Evolutionary conservation across 345 rosid genomes (phyloP).

Genomic region (Aquilaria yunnanensis): DNA sequence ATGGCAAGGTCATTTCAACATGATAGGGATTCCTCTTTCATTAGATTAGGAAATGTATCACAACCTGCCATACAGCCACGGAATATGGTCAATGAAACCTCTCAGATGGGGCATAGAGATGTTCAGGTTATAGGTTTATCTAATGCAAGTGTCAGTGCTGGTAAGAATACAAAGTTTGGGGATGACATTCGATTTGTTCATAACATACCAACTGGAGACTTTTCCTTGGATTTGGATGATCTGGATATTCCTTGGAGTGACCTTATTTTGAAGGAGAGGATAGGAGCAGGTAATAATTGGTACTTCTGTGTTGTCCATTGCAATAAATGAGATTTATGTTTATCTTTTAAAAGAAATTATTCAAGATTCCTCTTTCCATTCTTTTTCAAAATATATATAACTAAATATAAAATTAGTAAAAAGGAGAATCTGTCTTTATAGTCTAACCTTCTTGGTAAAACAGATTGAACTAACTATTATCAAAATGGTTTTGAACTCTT

Average conservation of each 20-base stretch:
- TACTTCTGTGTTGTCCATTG: not conserved
- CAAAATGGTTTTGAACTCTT: too few relatives aligned
- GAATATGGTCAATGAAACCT: constrained; percentile 31
- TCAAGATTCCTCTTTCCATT: too few relatives aligned
- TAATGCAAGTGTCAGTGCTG: constrained; percentile 26
- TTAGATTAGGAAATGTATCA: constrained; percentile 26
- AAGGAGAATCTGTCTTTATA: too few relatives aligned
- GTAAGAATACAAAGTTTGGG: constrained; percentile 31
- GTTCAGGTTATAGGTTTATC: constrained; percentile 21
- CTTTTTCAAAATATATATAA: too few relatives aligned
- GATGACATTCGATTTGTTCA: constrained; percentile 37
- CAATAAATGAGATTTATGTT: too few relatives aligned
- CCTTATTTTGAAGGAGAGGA: constrained; percentile 81
- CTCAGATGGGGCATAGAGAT: constrained; percentile 33
- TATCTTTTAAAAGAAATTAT: too few relatives aligned
- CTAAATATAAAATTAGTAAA: too few relatives aligned
- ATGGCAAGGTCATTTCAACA: constrained; percentile 27
- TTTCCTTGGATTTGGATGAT: constrained; percentile 75
- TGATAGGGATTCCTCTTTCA: constrained; percentile 31
- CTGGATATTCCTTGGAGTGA: constrained; percentile 90
- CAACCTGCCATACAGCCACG: constrained; percentile 36
- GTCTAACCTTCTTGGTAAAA: too few relatives aligned
- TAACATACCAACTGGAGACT: constrained; percentile 39
- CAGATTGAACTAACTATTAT: too few relatives aligned
- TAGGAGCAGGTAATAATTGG: constrained; percentile 86